These are phyloP conservation scores for Agaricales sp. DNA, from an alignment of 1,284 basidiomycete genomes.

Conservation along the genomic window DNA sequence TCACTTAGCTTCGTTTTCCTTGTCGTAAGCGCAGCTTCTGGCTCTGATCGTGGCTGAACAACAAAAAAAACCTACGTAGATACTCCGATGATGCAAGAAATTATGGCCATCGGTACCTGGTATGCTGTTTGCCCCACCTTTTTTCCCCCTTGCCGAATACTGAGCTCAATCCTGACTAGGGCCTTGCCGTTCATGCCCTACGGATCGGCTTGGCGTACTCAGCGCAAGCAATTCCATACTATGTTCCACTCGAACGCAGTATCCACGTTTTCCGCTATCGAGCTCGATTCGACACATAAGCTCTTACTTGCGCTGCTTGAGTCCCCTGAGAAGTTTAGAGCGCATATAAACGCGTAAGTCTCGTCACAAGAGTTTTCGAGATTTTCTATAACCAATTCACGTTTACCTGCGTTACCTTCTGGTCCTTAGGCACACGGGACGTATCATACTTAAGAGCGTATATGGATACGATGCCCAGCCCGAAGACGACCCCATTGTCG, in stretches of 20 bases:
- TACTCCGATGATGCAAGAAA: neutral
- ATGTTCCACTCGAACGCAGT: neutral
- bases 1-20: neutral
- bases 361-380: too few species aligned
- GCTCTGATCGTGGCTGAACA: neutral
- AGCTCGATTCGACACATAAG: neutral
- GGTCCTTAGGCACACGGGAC: neutral
- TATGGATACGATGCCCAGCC: neutral
- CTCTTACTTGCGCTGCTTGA: neutral
- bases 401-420: neutral
- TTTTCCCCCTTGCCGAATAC: neutral
- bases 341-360: neutral
- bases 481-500: neutral
- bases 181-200: neutral
- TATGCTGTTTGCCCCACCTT: neutral
- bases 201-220: neutral
- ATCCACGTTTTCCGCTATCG: neutral
- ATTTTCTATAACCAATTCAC: too few species aligned
- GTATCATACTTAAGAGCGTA: neutral
- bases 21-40: neutral
- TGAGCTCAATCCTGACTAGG: neutral
- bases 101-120: neutral
- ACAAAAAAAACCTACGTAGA: too few species aligned
- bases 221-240: neutral
- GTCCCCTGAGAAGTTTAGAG: neutral